Base-by-base conservation (phyloP, 257 asterid genomes). In the Jacaranda copaia region DNA sequence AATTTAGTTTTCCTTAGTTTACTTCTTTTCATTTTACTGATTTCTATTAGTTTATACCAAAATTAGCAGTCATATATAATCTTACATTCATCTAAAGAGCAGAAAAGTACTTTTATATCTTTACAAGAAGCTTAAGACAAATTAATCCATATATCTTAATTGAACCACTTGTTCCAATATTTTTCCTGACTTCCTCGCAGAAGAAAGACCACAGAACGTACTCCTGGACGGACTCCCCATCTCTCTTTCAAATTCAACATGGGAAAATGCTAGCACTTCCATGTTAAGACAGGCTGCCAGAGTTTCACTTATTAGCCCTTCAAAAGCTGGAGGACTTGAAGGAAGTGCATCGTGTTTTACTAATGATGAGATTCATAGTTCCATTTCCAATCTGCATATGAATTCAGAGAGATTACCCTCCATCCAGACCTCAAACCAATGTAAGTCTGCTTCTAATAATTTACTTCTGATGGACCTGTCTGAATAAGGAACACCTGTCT, bases 391-490 rank as follows among this genome's bases (percentile, higher is more conserved):
- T 68, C 74, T 70, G 3, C 79, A 68, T 13, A 70, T 79, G 75
- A 84, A 74, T 43, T 20, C 69, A 0, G 77, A 61, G 43, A 75
- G 60, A 62, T 53, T 51, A 6, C 14, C 57, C 68, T 53, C 76
- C 58, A 45, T 79, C 40, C 84, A 67, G 74, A 60, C 13, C 82
- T 70, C 87, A 20, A 72, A 62, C 62, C 91, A 81, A 60, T 84
- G 91, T 87, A 36, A 61, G 83, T 52, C 43, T 1, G 20, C 5
- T 76, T 19, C 5, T 46, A 68, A 45, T 13, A 46, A 32, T 53
- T 45, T 16, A 43, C 60, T 55, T 55, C 25, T 55, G 53, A 25
- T 25, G 32, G 32, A 25, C 32, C 32, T 25, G 46, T 42, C 46
- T 42, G 8, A 42, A 42, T 42, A 42, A 42, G 46, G 32, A 25